Evolutionary conservation across 2,329 filamentous ascomycete species (phyloP), one percentile per base, ranked within the genome.

Genomic region (Apiospora saccharicola): DNA sequence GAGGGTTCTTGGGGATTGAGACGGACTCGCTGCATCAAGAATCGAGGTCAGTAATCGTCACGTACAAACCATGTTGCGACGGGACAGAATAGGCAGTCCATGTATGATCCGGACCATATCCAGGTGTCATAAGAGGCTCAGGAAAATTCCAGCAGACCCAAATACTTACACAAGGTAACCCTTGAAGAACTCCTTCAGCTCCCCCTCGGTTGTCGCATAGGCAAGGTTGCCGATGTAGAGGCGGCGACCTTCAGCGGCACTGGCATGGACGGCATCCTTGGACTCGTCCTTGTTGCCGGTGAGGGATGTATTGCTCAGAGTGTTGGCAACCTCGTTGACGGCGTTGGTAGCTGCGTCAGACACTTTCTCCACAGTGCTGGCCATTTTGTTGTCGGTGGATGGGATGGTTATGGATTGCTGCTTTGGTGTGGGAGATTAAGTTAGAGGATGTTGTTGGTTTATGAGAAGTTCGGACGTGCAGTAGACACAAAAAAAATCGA

Each of bases 171-270:
- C 94, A 89, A 96, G 93, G 90, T 98, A 98, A 86, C 92, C 94
- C 90, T 96, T 96, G 93, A 99, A 99, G 91, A 99, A 99, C 81
- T 96, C 94, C 90, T 97, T 98, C 91, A 99, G 94, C 92, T 98
- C 95, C 93, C 94, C 96, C 94, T 98, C 96, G 86, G 95, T 98
- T 92, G 96, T 98, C 92, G 96, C 95, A 86, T 99, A 99, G 82
- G 96, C 96, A 91, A 99, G 94, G 90, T 99, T 99, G 90, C 96
- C 96, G 89, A 99, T 98, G 89, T 99, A 99, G 82, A 99, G 93
- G 89, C 96, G 94, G 89, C 96, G 94, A 86, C 96, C 96, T 90
- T 99, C 96, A 86, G 96, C 95, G 86, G 96, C 96, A 88, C 95
- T 98, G 87, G 95, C 94, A 85, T 96, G 92, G 83, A 96, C 95